Percentiles rank a stretch among this genome's conserved stretches.
Conservation (phyloP, 2,329 filamentous ascomycete species). For the Diplocarpon rosae region DNA sequence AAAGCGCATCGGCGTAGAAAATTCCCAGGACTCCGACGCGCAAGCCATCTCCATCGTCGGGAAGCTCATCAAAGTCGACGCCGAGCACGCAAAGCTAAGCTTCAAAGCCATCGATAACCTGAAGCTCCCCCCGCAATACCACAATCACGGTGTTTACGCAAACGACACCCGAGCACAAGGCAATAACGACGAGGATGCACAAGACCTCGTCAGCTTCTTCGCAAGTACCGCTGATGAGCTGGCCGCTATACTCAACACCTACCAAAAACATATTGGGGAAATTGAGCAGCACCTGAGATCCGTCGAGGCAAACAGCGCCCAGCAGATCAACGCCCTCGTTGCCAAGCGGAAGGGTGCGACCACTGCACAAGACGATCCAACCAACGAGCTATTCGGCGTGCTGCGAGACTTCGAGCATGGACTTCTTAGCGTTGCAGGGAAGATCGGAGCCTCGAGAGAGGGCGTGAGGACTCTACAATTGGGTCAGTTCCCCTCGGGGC, state of each 20-base stretch:
- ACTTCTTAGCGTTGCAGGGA: constrained; percentile 50
- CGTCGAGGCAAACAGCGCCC: constrained; percentile 48
- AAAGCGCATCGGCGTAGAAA: constrained; percentile 51
- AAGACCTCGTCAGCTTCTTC: constrained; percentile 54
- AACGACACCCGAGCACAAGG: constrained; percentile 28
- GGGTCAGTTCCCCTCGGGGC: constrained; percentile 27
- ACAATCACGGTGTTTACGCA: constrained; percentile 31
- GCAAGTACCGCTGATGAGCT: constrained; percentile 52
- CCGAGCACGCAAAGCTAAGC: constrained; percentile 57
- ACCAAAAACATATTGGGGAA: constrained; percentile 48
- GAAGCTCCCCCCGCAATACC: constrained; percentile 51
- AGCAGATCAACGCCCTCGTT: constrained; percentile 46
- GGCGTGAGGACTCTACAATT: constrained; percentile 47
- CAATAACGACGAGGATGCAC: constrained; percentile 38
- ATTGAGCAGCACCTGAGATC: constrained; percentile 55
- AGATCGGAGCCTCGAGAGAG: constrained; percentile 48
- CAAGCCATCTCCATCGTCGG: constrained; percentile 46
- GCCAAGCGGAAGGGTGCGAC: constrained; percentile 30
- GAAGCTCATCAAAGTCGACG: constrained; percentile 50
- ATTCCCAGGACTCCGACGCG: constrained; percentile 51
- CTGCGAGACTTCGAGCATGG: constrained; percentile 55
- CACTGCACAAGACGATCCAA: constrained; percentile 33
- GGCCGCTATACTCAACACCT: constrained; percentile 43
- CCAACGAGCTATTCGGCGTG: constrained; percentile 43
- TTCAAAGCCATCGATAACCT: constrained; percentile 68